Conservation (phyloP, 257 asterid genomes). For the Salvia rosmarinus region DNA sequence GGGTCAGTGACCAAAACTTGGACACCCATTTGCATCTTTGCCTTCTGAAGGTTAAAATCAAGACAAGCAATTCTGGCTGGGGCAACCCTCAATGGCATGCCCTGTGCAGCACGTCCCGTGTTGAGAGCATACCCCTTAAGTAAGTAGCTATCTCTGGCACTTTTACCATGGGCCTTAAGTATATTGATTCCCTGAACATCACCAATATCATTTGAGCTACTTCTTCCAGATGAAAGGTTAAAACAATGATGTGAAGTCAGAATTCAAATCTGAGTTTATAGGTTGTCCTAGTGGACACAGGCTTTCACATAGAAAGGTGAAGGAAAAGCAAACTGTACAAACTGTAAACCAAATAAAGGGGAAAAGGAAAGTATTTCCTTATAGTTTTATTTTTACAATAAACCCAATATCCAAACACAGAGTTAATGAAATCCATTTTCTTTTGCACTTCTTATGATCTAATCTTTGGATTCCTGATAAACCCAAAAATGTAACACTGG, state of each 20-base stretch:
- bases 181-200: slow-evolving; percentile 76
- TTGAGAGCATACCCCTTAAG: slow-evolving; percentile 89
- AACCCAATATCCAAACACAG: slow-evolving; percentile 8
- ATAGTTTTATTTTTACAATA: neutral
- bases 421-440: slow-evolving; percentile 3
- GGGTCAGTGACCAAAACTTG: slow-evolving; percentile 93
- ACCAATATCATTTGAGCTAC: slow-evolving; percentile 31
- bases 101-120: slow-evolving; percentile 94
- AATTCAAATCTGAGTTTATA: slow-evolving; percentile 2
- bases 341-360: slow-evolving; percentile 4
- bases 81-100: slow-evolving; percentile 85
- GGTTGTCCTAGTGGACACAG: too few relatives aligned
- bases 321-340: slow-evolving; percentile 13
- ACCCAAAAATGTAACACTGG: neutral
- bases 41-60: slow-evolving; percentile 88
- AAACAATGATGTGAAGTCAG: neutral
- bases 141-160: slow-evolving; percentile 85
- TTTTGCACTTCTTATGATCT: neutral
- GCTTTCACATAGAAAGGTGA: neutral
- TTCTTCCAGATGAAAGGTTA: slow-evolving; percentile 26
- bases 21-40: slow-evolving; percentile 94
- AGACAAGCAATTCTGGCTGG: slow-evolving; percentile 94
- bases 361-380: neutral
- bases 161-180: slow-evolving; percentile 93
- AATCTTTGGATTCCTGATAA: slow-evolving; percentile 9